Evolutionary conservation across 2,329 filamentous ascomycete genomes (phyloP).

Genomic region (Amphichorda felina): DNA sequence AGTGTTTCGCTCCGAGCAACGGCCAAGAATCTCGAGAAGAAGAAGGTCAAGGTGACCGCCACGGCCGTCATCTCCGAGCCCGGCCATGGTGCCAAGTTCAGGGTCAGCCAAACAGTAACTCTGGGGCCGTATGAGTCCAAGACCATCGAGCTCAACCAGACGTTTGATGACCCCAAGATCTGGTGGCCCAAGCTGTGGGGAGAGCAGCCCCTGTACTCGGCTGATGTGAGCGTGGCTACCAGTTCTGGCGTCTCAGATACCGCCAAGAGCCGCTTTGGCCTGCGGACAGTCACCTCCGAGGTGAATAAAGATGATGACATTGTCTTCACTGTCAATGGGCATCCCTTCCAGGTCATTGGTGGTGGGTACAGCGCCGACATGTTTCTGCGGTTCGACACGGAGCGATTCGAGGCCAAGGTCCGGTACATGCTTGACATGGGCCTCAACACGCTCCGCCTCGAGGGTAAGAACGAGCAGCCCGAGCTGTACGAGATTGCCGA

Average conservation of each 20-base stretch:
- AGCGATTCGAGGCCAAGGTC: constrained; percentile 35
- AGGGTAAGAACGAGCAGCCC: constrained; percentile 53
- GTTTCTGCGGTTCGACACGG: constrained; percentile 43
- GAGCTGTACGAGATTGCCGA: constrained; percentile 48
- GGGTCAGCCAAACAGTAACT: constrained; percentile 18
- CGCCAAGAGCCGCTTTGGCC: constrained; percentile 13
- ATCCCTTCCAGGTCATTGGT: constrained; percentile 48
- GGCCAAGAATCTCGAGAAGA: constrained; percentile 26
- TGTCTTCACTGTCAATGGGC: constrained; percentile 40
- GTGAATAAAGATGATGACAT: constrained; percentile 42
- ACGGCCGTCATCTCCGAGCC: constrained; percentile 21
- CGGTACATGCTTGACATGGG: constrained; percentile 47
- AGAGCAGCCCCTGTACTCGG: constrained; percentile 36
- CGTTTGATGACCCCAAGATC: constrained; percentile 30
- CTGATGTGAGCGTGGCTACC: constrained; percentile 15
- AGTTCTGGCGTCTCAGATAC: constrained; percentile 16
- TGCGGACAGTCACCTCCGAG: constrained; percentile 29
- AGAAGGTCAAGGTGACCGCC: constrained; percentile 22
- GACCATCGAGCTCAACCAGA: constrained; percentile 19
- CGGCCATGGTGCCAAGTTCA: constrained; percentile 8
- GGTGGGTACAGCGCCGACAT: constrained; percentile 50
- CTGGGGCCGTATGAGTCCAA: constrained; percentile 23
- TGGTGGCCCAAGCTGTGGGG: constrained; percentile 56
- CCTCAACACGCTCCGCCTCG: constrained; percentile 50
- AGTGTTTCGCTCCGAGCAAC: constrained; percentile 24